Evolutionary conservation across 495 filamentous ascomycete species (phyloP).

Genomic region (Hyaloscypha variabilis): DNA sequence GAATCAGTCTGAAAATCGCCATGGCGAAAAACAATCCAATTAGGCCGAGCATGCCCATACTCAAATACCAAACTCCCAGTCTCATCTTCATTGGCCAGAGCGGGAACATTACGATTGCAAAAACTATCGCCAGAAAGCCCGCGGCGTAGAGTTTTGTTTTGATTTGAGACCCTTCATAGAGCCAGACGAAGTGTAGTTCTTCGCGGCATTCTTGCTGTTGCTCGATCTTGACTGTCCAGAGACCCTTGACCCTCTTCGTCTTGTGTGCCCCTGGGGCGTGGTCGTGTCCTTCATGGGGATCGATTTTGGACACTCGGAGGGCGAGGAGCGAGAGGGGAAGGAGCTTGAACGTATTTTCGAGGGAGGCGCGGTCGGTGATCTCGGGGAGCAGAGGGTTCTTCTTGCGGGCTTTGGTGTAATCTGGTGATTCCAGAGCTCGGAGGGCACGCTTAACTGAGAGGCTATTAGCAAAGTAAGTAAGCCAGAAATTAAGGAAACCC

Average conservation of each 20-base stretch:
- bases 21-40: slow-evolving; percentile 96
- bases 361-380: slow-evolving; percentile 81
- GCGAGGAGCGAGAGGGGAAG: slow-evolving; percentile 95
- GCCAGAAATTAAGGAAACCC: background rate
- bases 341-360: slow-evolving; percentile 92
- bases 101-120: slow-evolving; percentile 91
- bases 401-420: slow-evolving; percentile 81
- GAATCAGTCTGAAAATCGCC: slow-evolving; percentile 92
- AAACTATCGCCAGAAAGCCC: slow-evolving; percentile 78
- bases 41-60: slow-evolving; percentile 89
- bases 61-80: slow-evolving; percentile 96
- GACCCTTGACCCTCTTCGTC: slow-evolving; percentile 88
- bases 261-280: slow-evolving; percentile 67
- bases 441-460: slow-evolving; percentile 90
- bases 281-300: slow-evolving; percentile 74
- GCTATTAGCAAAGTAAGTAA: slow-evolving; percentile 5
- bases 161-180: slow-evolving; percentile 93
- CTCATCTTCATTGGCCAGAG: slow-evolving; percentile 92
- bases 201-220: slow-evolving; percentile 92
- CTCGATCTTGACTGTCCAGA: slow-evolving; percentile 96
- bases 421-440: slow-evolving; percentile 85
- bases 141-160: slow-evolving; percentile 89
- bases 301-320: slow-evolving; percentile 84
- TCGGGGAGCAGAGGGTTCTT: slow-evolving; percentile 91
- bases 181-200: slow-evolving; percentile 94